Conservation (phyloP, 106 monocot species). For the Cymbidium sinense region DNA sequence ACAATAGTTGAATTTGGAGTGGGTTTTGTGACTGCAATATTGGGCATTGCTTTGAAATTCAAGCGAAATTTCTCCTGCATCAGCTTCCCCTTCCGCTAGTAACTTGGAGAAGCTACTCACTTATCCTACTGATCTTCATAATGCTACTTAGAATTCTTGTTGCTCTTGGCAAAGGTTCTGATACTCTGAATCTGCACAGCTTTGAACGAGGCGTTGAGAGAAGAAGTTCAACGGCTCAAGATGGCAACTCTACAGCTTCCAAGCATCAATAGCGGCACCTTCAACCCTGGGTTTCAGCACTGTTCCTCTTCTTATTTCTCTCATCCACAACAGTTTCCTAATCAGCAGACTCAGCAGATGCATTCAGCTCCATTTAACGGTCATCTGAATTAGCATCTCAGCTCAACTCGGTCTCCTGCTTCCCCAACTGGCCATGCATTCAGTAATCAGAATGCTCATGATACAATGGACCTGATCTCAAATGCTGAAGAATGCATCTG, state of each 20-base stretch:
- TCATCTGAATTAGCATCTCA: neutral
- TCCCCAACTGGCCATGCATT: conserved; percentile 24
- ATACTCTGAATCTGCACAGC: conserved; percentile 32
- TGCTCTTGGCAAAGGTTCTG: neutral
- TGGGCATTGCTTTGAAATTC: neutral
- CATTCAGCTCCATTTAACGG: conserved; percentile 17
- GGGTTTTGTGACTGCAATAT: neutral
- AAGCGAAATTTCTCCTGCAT: no score
- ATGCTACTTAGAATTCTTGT: neutral
- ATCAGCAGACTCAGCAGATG: conserved; percentile 27
- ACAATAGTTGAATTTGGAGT: neutral
- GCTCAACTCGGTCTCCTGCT: neutral
- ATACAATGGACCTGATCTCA: conserved; percentile 71
- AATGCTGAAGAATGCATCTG: no score
- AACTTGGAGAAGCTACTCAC: no score
- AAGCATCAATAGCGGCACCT: conserved; percentile 35
- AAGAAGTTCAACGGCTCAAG: conserved; percentile 85
- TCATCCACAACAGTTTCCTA: conserved; percentile 29
- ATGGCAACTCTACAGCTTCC: conserved; percentile 60
- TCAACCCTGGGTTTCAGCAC: conserved; percentile 32
- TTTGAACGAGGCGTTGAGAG: conserved; percentile 77
- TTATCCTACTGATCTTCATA: no score
- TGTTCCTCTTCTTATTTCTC: conserved; percentile 18
- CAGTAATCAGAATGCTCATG: conserved; percentile 23
- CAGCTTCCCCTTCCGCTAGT: no score